Conservation (phyloP, 371 early-diverging fungal species). For the Mortierella sp. region DNA sequence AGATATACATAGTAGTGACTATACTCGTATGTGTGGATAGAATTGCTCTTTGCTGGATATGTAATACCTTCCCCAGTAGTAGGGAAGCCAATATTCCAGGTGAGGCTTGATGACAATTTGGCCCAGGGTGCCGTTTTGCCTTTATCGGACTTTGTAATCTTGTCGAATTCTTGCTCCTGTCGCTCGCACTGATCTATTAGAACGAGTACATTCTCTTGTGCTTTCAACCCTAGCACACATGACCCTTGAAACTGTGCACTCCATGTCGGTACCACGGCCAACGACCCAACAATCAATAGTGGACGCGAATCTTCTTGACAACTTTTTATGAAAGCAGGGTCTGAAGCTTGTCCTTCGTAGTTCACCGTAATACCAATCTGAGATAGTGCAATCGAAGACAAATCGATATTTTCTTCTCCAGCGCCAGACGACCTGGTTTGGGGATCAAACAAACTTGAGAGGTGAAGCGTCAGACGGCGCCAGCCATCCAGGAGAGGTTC, state of each 20-base stretch:
- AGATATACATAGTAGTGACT: slow-evolving; percentile 42
- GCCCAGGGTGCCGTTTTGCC: not conserved
- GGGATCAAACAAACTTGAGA: slow-evolving; percentile 21
- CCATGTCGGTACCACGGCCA: slow-evolving; percentile 32
- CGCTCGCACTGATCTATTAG: not conserved
- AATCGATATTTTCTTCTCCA: not conserved
- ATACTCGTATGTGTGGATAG: slow-evolving; percentile 27
- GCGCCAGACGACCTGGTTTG: no score
- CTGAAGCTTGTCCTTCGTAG: slow-evolving; percentile 5
- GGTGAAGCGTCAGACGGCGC: slow-evolving; percentile 26
- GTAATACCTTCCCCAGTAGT: not conserved
- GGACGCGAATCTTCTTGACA: slow-evolving; percentile 7
- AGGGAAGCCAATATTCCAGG: slow-evolving; percentile 39
- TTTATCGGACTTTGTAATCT: not conserved
- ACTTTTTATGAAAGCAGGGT: not conserved
- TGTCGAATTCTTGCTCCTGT: not conserved
- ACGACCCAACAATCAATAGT: slow-evolving; percentile 32
- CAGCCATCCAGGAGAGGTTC: slow-evolving; percentile 34
- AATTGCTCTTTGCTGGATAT: not conserved
- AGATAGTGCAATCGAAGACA: slow-evolving; percentile 25
- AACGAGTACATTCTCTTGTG: not conserved
- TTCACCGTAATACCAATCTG: slow-evolving; percentile 39
- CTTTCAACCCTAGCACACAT: slow-evolving; percentile 14
- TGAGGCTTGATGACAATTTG: slow-evolving; percentile 26
- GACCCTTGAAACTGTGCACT: slow-evolving; percentile 15